These are phyloP conservation scores for Cryptomeria japonica DNA, from an alignment of 75 land plant species.

Conservation along the genomic window DNA sequence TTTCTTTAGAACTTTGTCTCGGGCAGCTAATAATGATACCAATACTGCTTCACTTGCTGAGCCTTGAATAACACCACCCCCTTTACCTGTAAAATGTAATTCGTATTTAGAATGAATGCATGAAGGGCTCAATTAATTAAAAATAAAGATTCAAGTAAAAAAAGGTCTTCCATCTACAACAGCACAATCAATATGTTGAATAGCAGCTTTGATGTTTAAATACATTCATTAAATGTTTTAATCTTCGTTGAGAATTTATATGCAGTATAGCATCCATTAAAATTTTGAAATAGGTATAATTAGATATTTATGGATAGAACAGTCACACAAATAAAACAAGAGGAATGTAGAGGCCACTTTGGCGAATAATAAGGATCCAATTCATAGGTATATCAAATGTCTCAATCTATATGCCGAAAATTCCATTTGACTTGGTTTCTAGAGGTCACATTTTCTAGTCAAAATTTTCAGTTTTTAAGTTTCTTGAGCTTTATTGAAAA, in stretches of 20 bases:
- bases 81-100: slow-evolving; percentile 49
- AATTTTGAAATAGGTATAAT: too few relatives aligned
- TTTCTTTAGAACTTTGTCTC: slow-evolving; percentile 43
- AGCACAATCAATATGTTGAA: neutral
- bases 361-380: neutral
- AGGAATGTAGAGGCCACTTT: neutral
- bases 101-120: neutral
- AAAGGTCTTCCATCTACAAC: neutral
- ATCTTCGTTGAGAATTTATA: neutral
- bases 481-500: too few relatives aligned
- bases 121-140: neutral
- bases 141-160: too few relatives aligned
- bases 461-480: too few relatives aligned
- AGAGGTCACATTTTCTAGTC: too few relatives aligned
- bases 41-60: slow-evolving; percentile 85
- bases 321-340: too few relatives aligned
- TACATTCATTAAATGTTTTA: too few relatives aligned
- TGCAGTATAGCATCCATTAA: neutral
- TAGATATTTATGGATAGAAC: neutral
- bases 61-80: slow-evolving; percentile 66
- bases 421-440: too few relatives aligned
- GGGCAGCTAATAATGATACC: slow-evolving; percentile 74
- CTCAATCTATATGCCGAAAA: too few relatives aligned
- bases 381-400: too few relatives aligned
- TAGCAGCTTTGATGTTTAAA: neutral